Conservation (phyloP, 2,329 filamentous ascomycete genomes). For the Sclerotinia subarctica region DNA sequence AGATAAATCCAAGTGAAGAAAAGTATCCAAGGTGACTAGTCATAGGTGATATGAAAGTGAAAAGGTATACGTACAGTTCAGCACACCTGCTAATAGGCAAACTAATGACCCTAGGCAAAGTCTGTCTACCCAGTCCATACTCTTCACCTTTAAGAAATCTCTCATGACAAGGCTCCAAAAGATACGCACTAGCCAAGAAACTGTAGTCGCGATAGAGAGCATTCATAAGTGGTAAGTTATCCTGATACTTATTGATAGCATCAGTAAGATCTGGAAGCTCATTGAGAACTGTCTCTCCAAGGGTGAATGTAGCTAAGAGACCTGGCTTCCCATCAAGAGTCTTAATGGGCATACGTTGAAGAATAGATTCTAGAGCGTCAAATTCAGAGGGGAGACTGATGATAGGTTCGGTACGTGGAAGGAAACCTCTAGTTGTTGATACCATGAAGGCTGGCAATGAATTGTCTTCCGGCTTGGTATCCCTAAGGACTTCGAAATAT, state of each 20-base stretch:
- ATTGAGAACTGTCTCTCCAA: slow-evolving; percentile 72
- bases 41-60: neutral
- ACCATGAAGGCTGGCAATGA: slow-evolving; percentile 75
- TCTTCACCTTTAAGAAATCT: slow-evolving; percentile 65
- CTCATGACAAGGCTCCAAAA: slow-evolving; percentile 88
- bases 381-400: slow-evolving; percentile 70
- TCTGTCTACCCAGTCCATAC: slow-evolving; percentile 74
- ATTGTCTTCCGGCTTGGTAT: slow-evolving; percentile 59
- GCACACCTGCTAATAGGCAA: slow-evolving; percentile 80
- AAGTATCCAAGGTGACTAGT: neutral
- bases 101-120: slow-evolving; percentile 71
- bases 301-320: slow-evolving; percentile 67
- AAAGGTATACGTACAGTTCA: slow-evolving; percentile 66
- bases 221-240: slow-evolving; percentile 76
- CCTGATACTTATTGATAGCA: slow-evolving; percentile 66
- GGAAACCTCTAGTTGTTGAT: slow-evolving; percentile 69
- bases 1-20: slow-evolving; percentile 13
- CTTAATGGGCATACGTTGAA: slow-evolving; percentile 75
- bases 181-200: slow-evolving; percentile 83
- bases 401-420: slow-evolving; percentile 64
- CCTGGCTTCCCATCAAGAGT: slow-evolving; percentile 71
- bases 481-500: slow-evolving; percentile 59
- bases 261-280: slow-evolving; percentile 74
- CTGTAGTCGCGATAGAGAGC: slow-evolving; percentile 89
- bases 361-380: slow-evolving; percentile 65